Base-by-base conservation (phyloP, 2,329 filamentous ascomycete species). In the Dothiorella sarmentorum region DNA sequence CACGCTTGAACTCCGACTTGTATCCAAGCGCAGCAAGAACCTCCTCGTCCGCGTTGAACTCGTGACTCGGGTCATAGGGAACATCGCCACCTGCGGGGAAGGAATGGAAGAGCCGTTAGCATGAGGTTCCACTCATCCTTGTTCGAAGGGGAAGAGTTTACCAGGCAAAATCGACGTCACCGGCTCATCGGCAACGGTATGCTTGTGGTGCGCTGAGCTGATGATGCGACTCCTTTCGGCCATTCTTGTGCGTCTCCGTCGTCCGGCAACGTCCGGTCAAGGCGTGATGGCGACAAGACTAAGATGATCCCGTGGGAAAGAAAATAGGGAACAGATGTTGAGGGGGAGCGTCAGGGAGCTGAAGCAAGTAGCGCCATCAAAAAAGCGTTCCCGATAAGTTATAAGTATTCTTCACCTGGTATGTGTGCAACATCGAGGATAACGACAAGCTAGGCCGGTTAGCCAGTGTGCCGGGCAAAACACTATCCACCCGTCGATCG, bases 1-100 rank as follows among this genome's bases (percentile, higher is more conserved):
- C 87, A 66, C 88, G 80, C 73, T 85, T 85, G 74, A 85, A 85
- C 66, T 85, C 82, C 55, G 82, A 79, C 68, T 83, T 85, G 69
- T 83, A 84, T 35, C 85, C 85, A 22, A 88, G 75, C 1, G 84
- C 81, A 2, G 82, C 83, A 4, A 88, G 75, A 1, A 80, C 80
- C 57, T 85, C 83, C 63, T 87, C 84, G 66, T 87, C 85, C 4
- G 76, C 72, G 38, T 71, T 73, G 66, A 80, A 76, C 26, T 76
- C 74, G 55, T 76, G 71, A 38, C 73, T 70, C 1, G 73, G 65
- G 60, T 76, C 73, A 62, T 78, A 75, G 1, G 78, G 80, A 17
- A 81, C 67, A 57, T 83, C 80, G 60, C 78, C 78, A 33, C 69
- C 72, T 59, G 40, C n/a, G n/a, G n/a, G n/a, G n/a, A n/a, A n/a